These are phyloP conservation scores for Phlyctochytrium planicorne DNA, from an alignment of 192 early-diverging fungal genomes.

Conservation along the genomic window DNA sequence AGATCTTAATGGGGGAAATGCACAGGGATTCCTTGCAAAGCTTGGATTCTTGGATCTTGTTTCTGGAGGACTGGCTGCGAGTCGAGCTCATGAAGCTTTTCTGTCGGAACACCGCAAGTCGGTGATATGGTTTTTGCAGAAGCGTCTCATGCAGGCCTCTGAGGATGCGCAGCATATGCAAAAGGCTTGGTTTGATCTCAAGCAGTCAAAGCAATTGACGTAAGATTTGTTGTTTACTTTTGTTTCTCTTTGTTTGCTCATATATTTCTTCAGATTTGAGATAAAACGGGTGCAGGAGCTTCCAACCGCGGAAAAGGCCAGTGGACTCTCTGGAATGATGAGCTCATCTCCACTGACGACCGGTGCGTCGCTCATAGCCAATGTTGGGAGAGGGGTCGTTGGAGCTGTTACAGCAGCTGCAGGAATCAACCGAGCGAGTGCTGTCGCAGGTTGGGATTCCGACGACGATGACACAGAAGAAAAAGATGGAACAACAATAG, in stretches of 20 bases:
- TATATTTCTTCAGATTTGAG: too few species aligned
- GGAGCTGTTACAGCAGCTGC: slow-evolving; percentile 10
- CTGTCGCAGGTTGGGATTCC: neutral
- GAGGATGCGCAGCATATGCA: slow-evolving; percentile 32
- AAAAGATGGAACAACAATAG: too few species aligned
- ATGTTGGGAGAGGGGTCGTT: neutral
- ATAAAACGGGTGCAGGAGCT: too few species aligned
- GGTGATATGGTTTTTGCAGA: slow-evolving; percentile 40
- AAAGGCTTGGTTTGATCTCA: slow-evolving; percentile 26
- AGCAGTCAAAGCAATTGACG: neutral
- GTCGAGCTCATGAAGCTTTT: slow-evolving; percentile 5
- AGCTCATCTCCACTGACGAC: too few species aligned
- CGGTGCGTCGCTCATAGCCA: slow-evolving; percentile 2
- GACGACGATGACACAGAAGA: slow-evolving; percentile 1
- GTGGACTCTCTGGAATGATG: too few species aligned
- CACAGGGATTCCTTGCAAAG: neutral
- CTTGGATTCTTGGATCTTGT: too few species aligned
- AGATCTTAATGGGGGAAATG: neutral
- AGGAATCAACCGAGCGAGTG: neutral
- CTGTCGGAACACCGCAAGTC: slow-evolving; percentile 31
- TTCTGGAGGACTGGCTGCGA: neutral
- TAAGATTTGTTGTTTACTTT: too few species aligned
- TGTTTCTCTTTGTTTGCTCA: too few species aligned
- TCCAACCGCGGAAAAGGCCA: too few species aligned
- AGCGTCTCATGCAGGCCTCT: slow-evolving; percentile 34